Evolutionary conservation across 768 basidiomycete species (phyloP), one percentile per base, ranked within the genome.

Genomic region (Suillus cothurnatus): DNA sequence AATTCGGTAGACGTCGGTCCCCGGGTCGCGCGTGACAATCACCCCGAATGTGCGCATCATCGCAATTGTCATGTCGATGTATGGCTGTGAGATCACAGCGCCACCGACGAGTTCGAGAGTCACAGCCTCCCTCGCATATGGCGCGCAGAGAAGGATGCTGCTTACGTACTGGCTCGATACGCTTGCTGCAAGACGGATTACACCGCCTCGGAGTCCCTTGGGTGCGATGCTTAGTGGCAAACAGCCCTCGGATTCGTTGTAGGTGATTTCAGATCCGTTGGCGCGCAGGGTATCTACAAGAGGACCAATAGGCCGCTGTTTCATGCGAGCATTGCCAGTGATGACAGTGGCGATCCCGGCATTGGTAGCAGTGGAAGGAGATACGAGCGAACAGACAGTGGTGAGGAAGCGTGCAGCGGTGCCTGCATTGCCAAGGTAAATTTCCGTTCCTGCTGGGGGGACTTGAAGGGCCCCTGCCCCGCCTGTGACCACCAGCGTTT

Each of bases 141-240:
- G 97, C 0, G 97, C 96, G 73, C 95, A 97, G 45, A 99, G 90
- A 8, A 99, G 86, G 74, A 99, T 94, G 11, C 95, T 96, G 5
- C 95, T 97, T 41, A 99, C 97, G 73, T 98, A 99, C 88, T 99
- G 97, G 70, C 92, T 95, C 6, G 96, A 98, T 8, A 99, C 93
- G 71, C 89, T 94, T 7, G 97, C 97, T 2, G 96, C 92, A 56
- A 99, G 88, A 71, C 89, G 84, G 71, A 99, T 93, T 4, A 78
- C 85, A 0, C 90, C 89, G 21, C 97, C 97, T 64, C 85, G 85
- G 47, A 99, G 84, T 21, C 97, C 95, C 14, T 88, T 82, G 7
- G 95, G 91, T 2, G 86, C 84, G 66, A 99, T 95, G 23, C 90
- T 85, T 12, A 97, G 88, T 2, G 95, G 95, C 12, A 98, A 88